Base-by-base conservation (phyloP, 371 early-diverging fungal species). In the Mortierella sp. region DNA sequence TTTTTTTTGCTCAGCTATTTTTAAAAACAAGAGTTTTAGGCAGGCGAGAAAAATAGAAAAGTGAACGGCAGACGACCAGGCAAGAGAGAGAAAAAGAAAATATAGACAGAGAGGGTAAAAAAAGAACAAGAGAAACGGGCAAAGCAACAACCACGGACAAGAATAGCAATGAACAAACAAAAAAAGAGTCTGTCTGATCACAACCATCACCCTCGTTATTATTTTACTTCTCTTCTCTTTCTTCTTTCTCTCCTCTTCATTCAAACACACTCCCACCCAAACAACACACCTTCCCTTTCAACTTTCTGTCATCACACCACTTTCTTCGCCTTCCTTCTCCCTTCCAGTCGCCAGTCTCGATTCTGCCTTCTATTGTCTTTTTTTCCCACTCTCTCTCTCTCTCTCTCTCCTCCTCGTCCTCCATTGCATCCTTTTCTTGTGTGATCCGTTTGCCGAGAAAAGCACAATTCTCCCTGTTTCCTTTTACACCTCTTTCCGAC, bases 91-190 rank as follows among this genome's bases (percentile, higher is more conserved):
- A 83, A 75, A 82, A 56, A 35, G 74, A 60, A 46, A 46, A 46
- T 46, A 70, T 32, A 83, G 72, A 82, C 70, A 71, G 77, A 51
- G 29, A 43, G 18, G 79, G 72, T 78, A 82, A 49, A 77, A 87
- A 76, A 80, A 83, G 77, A 82, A 77, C 74, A 81, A 49, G 58
- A 41, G 27, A 38, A 29, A 56, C 46, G 75, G 71, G 68, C 65
- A 83, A 75, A 82, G 75, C 75, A 82, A 54, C 32, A 46, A 32
- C 18, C 48, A 56, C 35, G 75, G 63, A 76, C 54, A 77, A 65
- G 70, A 74, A 75, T 68, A 76, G 71, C 54, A 75, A 43, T 27
- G 56, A 18, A 60, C 35, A 77, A 56, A 73, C n/a, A 49, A 76
- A 54, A 16, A 58, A 44, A 55, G n/a, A 73, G 35, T 46, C 49